Base-by-base conservation (phyloP, 768 basidiomycete genomes). In the Leccinum disarticulatum region DNA sequence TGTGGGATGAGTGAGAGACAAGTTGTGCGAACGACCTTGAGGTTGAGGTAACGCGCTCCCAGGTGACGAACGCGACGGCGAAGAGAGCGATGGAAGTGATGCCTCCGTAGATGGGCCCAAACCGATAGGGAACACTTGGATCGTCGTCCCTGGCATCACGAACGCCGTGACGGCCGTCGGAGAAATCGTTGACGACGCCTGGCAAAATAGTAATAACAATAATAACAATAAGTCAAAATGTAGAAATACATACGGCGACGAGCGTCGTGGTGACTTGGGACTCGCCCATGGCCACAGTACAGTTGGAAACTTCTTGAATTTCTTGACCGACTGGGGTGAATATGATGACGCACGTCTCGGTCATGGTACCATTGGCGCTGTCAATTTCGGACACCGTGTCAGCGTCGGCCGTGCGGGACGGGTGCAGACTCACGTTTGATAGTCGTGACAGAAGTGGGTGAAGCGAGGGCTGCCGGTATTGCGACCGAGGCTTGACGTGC, bases 21-120 rank as follows among this genome's bases (percentile, higher is more conserved):
- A n/a, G n/a, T n/a, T n/a, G n/a, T n/a, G n/a, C n/a, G n/a, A n/a
- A n/a, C n/a, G n/a, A n/a, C n/a, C n/a, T n/a, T n/a, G n/a, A n/a
- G n/a, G n/a, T n/a, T n/a, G n/a, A n/a, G n/a, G n/a, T n/a, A 28
- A 91, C 86, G 51, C 94, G 84, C 79, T 95, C 92, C 68, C 87
- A 92, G 7, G 91, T 93, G 63, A 95, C 92, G 72, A 93, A 77
- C 54, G 83, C 87, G 59, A 95, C 90, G 25, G 91, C 85, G 61
- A 89, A 85, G 64, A 96, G 72, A 17, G 88, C 89, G 66, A 95
- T 87, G 8, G 88, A 88, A 31, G 91, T 91, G 60, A 96, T 87
- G 62, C 91, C 92, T 50, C 87, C 90, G 68, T 90, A 93, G 10
- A 95, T 82, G n/a, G n/a, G 54, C 88, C 90, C 47, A 94, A 80